Percentiles rank a stretch among this genome's conserved stretches.
These are phyloP conservation scores for Phyllosticta ampelicida DNA, from an alignment of 2,329 filamentous ascomycete genomes.

Conservation along the genomic window DNA sequence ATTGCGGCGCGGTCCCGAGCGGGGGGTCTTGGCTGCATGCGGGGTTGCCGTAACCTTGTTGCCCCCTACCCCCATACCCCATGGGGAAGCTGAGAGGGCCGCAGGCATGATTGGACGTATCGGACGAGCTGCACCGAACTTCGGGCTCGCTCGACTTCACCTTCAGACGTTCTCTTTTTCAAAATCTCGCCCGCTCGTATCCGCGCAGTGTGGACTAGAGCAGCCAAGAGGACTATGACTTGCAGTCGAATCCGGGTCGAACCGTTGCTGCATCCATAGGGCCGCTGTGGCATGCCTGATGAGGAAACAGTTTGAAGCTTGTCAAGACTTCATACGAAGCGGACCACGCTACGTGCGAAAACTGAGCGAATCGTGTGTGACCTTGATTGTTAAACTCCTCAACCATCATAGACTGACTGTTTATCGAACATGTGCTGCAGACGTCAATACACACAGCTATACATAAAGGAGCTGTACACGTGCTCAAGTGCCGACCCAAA, in stretches of 20 bases:
- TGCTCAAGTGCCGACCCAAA: neutral
- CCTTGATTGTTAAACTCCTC: neutral
- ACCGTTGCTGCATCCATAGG: neutral
- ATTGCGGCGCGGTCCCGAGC: neutral
- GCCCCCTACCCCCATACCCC: neutral
- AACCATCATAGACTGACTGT: neutral
- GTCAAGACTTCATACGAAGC: neutral
- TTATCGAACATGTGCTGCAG: neutral
- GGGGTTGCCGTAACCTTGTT: neutral
- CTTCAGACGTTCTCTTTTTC: neutral
- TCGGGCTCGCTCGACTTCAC: neutral
- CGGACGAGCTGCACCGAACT: neutral
- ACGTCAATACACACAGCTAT: neutral
- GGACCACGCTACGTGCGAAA: neutral
- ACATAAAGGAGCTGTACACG: neutral
- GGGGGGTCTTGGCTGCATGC: neutral
- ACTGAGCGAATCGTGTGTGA: neutral
- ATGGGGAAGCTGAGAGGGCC: neutral
- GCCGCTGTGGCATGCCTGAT: neutral
- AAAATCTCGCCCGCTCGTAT: neutral
- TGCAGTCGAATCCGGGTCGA: conserved; percentile 4
- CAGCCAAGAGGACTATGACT: neutral
- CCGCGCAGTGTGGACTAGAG: neutral
- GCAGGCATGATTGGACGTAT: neutral
- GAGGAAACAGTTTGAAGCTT: neutral